Conservation (phyloP, 208 protist species). For the Wallacemonas rigidus region DNA sequence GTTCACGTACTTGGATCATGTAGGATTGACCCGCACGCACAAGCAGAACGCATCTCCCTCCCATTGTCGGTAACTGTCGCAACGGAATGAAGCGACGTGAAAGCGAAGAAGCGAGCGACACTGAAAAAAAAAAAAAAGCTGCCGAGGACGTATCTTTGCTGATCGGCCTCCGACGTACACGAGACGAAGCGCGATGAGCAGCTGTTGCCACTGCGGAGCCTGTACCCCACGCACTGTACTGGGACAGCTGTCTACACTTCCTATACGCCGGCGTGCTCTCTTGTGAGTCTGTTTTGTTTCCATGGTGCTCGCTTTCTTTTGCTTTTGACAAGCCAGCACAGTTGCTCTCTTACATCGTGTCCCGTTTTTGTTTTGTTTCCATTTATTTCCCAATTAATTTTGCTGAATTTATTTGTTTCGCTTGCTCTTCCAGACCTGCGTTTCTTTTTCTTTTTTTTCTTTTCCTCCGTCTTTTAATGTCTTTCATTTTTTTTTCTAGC, state of each 20-base stretch:
- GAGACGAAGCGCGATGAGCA: too few species aligned
- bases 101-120: too few species aligned
- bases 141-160: too few species aligned
- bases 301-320: constrained; percentile 7
- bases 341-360: constrained; percentile 11
- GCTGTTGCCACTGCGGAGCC: too few species aligned
- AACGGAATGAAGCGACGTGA: not conserved
- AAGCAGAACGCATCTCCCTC: not conserved
- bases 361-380: constrained; percentile 23
- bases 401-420: constrained; percentile 14
- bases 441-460: constrained; percentile 27
- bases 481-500: not conserved
- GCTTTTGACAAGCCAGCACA: not conserved
- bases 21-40: not conserved
- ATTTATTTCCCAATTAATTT: constrained; percentile 2
- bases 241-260: too few species aligned
- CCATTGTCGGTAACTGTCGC: not conserved
- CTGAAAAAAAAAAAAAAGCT: too few species aligned
- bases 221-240: too few species aligned
- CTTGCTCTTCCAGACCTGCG: constrained; percentile 18
- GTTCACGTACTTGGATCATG: not conserved
- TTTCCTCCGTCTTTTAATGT: not conserved
- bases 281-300: constrained; percentile 16
- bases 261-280: not conserved
- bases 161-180: too few species aligned